Base-by-base conservation (phyloP, 1,284 basidiomycete species). In the Ceratobasidium papillatum region DNA sequence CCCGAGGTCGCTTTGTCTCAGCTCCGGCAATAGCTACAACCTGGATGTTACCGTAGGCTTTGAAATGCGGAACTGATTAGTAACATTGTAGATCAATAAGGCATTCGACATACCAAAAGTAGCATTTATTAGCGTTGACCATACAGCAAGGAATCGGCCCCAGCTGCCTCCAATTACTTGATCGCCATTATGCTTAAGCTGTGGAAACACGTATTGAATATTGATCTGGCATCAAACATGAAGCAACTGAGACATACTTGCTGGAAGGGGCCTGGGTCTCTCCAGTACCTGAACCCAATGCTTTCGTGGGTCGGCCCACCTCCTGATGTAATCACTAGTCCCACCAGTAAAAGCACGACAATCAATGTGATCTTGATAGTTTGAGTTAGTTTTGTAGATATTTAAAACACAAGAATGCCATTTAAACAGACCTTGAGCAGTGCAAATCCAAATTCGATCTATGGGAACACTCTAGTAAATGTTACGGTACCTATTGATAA, bases 1-100 rank as follows among this genome's bases (percentile, higher is more conserved):
- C 78, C 41, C 81, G 79, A 1, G 82, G 81, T 66, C 81, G 78
- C 52, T 77, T 75, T 62, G 81, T 80, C 75, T 83, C 82, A 12
- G 78, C 80, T 9, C 80, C 80, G 14, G 82, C 81, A 63, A 83
- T 78, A 27, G 80, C 81, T 32, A 78, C 75, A 27, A 76, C 59
- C 41, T 78, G 76, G 22, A 77, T 73, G 56, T 76, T 74, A 30
- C 74, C 74, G 51, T 75, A 78, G 59, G 77, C 77, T 61, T 56
- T 41, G 68, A 47, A 63, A 30, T 11, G 8, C 0, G 11, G 2
- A 32, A 8, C 30, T 17, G 25, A 43, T 56, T 17, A 49, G 30
- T 30, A 9, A 51, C 4, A 52, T 17, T 3, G 11, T 22, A 4
- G 17, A 32, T 9, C 14, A 59, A 22, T 11, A 25, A n/a, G 14